Conservation (phyloP, 257 asterid genomes). For the Solanum neorickii region DNA sequence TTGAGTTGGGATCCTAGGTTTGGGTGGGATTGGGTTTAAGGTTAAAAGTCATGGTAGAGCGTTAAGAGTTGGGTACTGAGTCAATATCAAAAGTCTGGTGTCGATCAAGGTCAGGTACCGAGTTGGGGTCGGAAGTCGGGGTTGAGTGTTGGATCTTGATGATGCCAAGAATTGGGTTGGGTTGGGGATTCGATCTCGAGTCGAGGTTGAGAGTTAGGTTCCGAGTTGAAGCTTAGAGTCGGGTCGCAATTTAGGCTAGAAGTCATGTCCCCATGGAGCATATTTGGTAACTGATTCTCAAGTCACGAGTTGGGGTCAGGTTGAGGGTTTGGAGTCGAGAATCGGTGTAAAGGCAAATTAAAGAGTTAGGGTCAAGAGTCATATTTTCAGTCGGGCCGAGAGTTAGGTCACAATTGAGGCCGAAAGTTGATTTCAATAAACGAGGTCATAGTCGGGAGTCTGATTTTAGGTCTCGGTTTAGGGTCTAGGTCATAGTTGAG, state of each 20-base stretch:
- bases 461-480: background rate
- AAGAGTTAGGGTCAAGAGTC: background rate
- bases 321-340: background rate
- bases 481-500: background rate
- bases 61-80: background rate
- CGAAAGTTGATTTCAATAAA: background rate
- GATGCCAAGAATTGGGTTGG: background rate
- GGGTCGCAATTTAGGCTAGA: background rate
- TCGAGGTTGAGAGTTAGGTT: background rate
- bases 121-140: background rate
- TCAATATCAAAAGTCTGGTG: no score
- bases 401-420: background rate
- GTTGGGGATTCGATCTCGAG: background rate
- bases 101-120: background rate
- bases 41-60: background rate
- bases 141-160: background rate
- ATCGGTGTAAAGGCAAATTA: background rate
- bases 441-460: background rate
- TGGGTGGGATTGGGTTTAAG: background rate
- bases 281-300: background rate
- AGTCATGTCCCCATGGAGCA: background rate
- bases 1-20: background rate
- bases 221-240: rapidly evolving
- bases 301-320: background rate
- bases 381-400: rapidly evolving